Evolutionary conservation across 139 green algal genomes (phyloP), one percentile per base, ranked within the genome.

Genomic region (Coelastrella sp.): DNA sequence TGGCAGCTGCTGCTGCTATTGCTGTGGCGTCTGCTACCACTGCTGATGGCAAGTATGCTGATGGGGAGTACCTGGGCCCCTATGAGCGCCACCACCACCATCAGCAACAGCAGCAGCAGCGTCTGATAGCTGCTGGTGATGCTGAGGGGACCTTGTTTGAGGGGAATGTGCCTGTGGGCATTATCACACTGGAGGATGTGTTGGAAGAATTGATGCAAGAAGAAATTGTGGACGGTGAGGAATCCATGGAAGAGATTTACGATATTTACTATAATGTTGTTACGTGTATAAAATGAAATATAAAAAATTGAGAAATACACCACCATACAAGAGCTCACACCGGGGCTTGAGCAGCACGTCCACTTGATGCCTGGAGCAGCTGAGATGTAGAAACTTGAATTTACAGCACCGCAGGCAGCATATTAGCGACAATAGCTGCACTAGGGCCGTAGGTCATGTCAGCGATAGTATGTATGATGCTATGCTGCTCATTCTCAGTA

Each of bases 101-200:
- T 57, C 25, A 12, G n/a, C 11, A 24, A 25, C 74, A 85, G 17
- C 20, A 70, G 24, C 20, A 63, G 8, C 25, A 70, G 68, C 56
- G 59, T n/a, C 6, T 73, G 59, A 24, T 20, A 24, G 81, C 17
- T 24, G 59, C 49, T 14, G 10, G 25, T 58, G 74, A n/a, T 20
- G 74, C 20, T 24, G 58, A 15, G 74, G 20, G 25, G 8, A 24
- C 8, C 19, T 57, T 58, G 4, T 58, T 58, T 7, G 27, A 35
- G 20, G 35, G 24, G 4, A 15, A 25, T 49, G 82, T 78, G 63
- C 82, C 82, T 87, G 82, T 87, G 15, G 82, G 94, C 79, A 95
- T 97, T 91, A 96, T 97, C 92, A 97, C 95, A 9, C 94, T 97
- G 15, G 95, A 97, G 88, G 95, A 97, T 78, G 92, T 96, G 5